Evolutionary conservation across 805 yeast species (phyloP).

Genomic region (Kurtzmaniella fragi): DNA sequence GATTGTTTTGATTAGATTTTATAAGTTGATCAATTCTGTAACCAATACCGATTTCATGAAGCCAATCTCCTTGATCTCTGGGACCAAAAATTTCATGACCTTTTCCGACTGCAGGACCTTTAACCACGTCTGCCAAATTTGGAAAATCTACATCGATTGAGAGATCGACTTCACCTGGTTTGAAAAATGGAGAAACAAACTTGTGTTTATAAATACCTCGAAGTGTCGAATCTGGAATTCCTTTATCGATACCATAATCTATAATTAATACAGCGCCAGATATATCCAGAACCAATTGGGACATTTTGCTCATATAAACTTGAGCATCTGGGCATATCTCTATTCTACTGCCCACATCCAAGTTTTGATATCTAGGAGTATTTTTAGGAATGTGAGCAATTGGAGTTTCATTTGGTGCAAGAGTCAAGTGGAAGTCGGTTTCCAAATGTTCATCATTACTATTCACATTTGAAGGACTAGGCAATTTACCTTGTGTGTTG

Average conservation of each 20-base stretch:
- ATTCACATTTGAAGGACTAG: constrained; percentile 5
- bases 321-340: constrained; percentile 77
- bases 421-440: constrained; percentile 50
- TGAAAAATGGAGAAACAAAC: constrained; percentile 67
- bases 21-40: constrained; percentile 60
- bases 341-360: constrained; percentile 53
- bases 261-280: constrained; percentile 65
- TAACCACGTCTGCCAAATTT: constrained; percentile 35
- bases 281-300: constrained; percentile 38
- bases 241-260: constrained; percentile 68
- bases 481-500: constrained; percentile 19
- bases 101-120: constrained; percentile 20
- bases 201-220: constrained; percentile 71
- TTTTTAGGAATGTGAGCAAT: constrained; percentile 52
- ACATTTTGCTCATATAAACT: constrained; percentile 49
- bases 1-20: constrained; percentile 31
- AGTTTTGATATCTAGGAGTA: constrained; percentile 44
- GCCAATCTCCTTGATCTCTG: constrained; percentile 73
- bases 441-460: constrained; percentile 9
- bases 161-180: constrained; percentile 76
- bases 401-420: constrained; percentile 58
- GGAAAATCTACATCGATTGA: constrained; percentile 82
- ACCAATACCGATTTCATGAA: constrained; percentile 70
- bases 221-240: constrained; percentile 65
- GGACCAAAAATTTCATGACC: constrained; percentile 46